Percentiles rank a stretch among this genome's conserved stretches.
phyloP scores from a whole-genome alignment of 805 yeast species.

The Middelhovenomyces tepae region DNA sequence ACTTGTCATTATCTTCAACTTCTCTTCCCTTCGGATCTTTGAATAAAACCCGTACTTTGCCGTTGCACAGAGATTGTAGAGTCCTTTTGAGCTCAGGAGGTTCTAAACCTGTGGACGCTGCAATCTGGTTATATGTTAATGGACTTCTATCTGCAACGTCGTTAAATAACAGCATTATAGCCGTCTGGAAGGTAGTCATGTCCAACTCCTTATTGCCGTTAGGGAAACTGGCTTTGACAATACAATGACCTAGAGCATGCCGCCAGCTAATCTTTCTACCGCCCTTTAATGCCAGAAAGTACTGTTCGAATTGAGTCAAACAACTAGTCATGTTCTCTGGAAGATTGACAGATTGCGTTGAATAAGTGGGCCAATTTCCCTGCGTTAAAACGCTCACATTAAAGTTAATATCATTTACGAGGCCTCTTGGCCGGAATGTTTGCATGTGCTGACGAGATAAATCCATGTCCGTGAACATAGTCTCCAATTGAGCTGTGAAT shows the following conservation, averaged over 20 bases:
- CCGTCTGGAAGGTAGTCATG: constrained; percentile 22
- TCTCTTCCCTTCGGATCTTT: constrained; percentile 16
- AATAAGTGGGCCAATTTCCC: constrained; percentile 26
- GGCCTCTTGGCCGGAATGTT: constrained; percentile 35
- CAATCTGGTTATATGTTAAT: constrained; percentile 14
- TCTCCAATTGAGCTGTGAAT: constrained; percentile 82
- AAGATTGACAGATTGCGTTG: constrained; percentile 17
- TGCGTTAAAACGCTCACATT: constrained; percentile 22
- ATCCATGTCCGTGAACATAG: constrained; percentile 90
- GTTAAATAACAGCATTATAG: constrained; percentile 22
- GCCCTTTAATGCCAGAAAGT: constrained; percentile 14
- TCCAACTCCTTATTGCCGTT: constrained; percentile 24
- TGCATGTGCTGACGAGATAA: constrained; percentile 61
- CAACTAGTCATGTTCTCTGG: constrained; percentile 20
- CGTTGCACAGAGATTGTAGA: constrained; percentile 21
- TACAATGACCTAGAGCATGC: constrained; percentile 23
- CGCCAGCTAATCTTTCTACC: constrained; percentile 21
- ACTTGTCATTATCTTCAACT: constrained; percentile 17
- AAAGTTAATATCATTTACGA: constrained; percentile 5
- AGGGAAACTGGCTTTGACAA: constrained; percentile 22
- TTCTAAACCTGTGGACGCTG: constrained; percentile 15
- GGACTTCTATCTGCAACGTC: constrained; percentile 12
- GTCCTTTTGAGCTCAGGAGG: constrained; percentile 16
- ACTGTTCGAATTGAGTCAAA: constrained; percentile 18
- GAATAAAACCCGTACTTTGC: constrained; percentile 17